These are phyloP conservation scores for Brachypodium distachyon DNA, from an alignment of 202 grass and related monocot species.

Conservation along the genomic window DNA sequence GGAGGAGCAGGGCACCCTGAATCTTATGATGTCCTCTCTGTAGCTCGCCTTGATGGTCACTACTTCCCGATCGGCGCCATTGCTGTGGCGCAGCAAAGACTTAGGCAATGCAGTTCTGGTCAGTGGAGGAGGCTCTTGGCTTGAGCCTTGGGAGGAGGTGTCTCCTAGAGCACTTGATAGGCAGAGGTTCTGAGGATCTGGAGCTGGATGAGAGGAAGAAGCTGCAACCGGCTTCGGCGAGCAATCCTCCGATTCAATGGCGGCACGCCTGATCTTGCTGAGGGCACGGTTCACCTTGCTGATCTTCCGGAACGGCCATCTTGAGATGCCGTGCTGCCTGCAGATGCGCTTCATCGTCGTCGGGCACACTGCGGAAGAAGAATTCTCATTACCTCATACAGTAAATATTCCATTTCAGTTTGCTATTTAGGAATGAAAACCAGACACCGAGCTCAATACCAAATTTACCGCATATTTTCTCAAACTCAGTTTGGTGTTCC, in stretches of 20 bases:
- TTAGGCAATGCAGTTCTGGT: not conserved
- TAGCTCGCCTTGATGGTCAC: slow-evolving; percentile 52
- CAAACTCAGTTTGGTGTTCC: not conserved
- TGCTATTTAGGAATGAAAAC: too few relatives aligned
- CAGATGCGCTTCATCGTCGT: slow-evolving; percentile 80
- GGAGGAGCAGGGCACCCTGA: slow-evolving; percentile 26
- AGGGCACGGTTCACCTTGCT: slow-evolving; percentile 52
- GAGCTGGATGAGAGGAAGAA: slow-evolving; percentile 1
- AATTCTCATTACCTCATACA: not conserved
- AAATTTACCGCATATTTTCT: not conserved
- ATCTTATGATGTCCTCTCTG: slow-evolving; percentile 53
- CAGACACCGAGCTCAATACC: too few relatives aligned
- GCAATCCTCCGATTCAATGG: slow-evolving; percentile 39
- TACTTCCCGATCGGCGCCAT: not conserved
- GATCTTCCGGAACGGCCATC: slow-evolving; percentile 69
- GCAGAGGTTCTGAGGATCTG: not conserved
- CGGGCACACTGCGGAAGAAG: slow-evolving; percentile 37
- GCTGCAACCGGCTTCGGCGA: not conserved
- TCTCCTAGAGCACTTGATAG: slow-evolving; percentile 10
- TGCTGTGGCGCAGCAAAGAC: not conserved
- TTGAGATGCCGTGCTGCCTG: slow-evolving; percentile 59
- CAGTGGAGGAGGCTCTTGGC: slow-evolving; percentile 7
- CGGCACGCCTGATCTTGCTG: slow-evolving; percentile 43
- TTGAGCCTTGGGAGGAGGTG: slow-evolving; percentile 39
- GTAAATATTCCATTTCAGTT: not conserved